Evolutionary conservation across 1,139 yeast species (phyloP), one percentile per base, ranked within the genome.

Genomic region (Yamadazyma dushanensis): DNA sequence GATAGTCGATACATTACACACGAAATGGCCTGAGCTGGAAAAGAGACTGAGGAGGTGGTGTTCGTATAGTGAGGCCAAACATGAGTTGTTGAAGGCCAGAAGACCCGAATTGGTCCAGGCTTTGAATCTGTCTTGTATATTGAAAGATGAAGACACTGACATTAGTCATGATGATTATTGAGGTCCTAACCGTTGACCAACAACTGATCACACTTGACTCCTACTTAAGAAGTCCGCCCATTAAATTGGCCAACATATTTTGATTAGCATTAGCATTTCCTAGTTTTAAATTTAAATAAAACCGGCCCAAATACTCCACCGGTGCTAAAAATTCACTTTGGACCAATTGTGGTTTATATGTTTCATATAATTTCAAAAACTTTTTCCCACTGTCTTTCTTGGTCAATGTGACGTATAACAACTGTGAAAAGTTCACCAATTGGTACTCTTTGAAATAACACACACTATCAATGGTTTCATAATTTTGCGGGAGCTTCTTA

Each of bases 181-280:
- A n/a, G n/a, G n/a, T n/a, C n/a, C n/a, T 16, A 5, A 8, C 8
- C 22, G 22, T 19, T 19, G 10, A 19, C 7, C 22, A 8, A 19
- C 10, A 19, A 19, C 7, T 7, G 10, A 8, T 8, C 10, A 19
- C 7, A 19, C 22, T 8, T 19, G 22, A 19, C 10, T n/a, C n/a
- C n/a, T n/a, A n/a, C n/a, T 69, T 69, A 48, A 87, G 72, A 37
- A 89, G 67, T 21, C 89, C 88, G 16, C 94, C 82, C 95, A 90
- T 86, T 67, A 90, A 71, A 51, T 83, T 88, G 49, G 88, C 92
- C 51, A 90, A 63, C 67, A 86, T 69, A 54, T 88, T 87, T 13
- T 71, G 72, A 39, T 76, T 81, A 34, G 73, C 76, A 35, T 71
- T 78, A 13, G 74, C 61, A 29, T 82, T 76, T 10, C 83, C 85